Conservation (phyloP, 345 rosid species). For the Conringia planisiliqua region DNA sequence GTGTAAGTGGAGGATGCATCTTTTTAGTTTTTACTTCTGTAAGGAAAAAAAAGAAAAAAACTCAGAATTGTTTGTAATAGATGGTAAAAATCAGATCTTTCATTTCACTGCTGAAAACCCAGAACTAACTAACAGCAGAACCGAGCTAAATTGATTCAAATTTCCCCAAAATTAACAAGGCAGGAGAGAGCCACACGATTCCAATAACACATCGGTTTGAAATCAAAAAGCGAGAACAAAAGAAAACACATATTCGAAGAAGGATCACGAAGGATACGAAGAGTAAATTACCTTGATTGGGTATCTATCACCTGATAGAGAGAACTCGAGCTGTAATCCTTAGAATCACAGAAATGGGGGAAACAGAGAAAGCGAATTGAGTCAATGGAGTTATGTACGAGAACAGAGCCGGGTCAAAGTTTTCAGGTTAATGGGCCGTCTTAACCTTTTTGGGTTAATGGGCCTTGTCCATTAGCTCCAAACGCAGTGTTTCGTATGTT, state of each 20-base stretch:
- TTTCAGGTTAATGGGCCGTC: neutral
- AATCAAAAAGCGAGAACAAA: neutral
- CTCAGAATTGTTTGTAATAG: neutral
- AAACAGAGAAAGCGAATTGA: neutral
- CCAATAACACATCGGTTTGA: neutral
- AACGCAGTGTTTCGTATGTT: slow-evolving; percentile 10
- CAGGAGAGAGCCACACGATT: neutral
- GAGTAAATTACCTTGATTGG: neutral
- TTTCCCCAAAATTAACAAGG: neutral
- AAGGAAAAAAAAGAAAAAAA: neutral
- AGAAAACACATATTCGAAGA: neutral
- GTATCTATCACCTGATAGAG: neutral
- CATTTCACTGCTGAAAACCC: neutral
- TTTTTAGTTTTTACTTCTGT: slow-evolving; percentile 16
- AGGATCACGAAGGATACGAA: neutral
- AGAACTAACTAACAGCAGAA: neutral
- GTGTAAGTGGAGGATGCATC: slow-evolving; percentile 94
- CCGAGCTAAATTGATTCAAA: neutral
- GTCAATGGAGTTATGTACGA: neutral
- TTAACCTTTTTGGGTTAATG: neutral
- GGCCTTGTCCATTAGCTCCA: neutral
- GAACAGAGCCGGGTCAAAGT: slow-evolving; percentile 4
- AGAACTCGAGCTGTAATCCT: neutral
- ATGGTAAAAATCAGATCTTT: slow-evolving; percentile 19
- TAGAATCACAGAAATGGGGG: neutral